These are phyloP conservation scores for Jaenimonas drosophilae DNA, from an alignment of 208 protist species.

Conservation along the genomic window DNA sequence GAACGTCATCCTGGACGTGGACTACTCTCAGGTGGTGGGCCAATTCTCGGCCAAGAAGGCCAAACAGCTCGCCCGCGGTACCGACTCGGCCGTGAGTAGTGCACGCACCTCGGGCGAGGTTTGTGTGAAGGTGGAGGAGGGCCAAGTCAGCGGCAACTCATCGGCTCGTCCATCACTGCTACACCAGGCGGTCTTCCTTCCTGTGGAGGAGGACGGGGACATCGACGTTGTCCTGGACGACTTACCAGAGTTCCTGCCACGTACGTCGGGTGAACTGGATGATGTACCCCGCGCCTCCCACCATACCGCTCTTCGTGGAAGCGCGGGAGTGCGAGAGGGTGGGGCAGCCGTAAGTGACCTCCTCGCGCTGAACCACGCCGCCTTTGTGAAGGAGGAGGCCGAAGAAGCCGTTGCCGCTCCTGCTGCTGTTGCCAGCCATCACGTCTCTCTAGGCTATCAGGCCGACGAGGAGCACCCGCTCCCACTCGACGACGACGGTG, in stretches of 20 bases:
- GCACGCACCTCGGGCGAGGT: not conserved
- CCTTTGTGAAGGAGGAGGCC: not conserved
- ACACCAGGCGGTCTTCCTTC: not conserved
- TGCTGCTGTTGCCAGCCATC: slow-evolving; percentile 1
- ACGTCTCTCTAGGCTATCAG: too few species aligned
- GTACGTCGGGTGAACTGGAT: not conserved
- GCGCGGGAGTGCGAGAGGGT: not conserved
- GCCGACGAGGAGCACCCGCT: too few species aligned
- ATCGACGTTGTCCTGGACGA: not conserved
- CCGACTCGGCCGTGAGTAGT: not conserved
- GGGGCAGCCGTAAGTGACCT: not conserved
- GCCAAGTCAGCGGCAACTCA: not conserved
- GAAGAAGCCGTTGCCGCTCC: not conserved
- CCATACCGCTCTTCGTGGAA: not conserved
- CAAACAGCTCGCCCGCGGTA: slow-evolving; percentile 1
- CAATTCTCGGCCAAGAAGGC: slow-evolving; percentile 11
- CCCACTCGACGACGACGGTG: not conserved
- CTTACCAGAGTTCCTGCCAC: too few species aligned
- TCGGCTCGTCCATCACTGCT: not conserved
- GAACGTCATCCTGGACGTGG: slow-evolving; percentile 81
- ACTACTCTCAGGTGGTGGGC: slow-evolving; percentile 41
- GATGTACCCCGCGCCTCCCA: not conserved
- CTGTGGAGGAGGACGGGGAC: slow-evolving; percentile 1
- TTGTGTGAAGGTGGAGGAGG: not conserved
- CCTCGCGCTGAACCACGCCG: not conserved